Base-by-base conservation (phyloP, 768 basidiomycete species). In the Suillus discolor region DNA sequence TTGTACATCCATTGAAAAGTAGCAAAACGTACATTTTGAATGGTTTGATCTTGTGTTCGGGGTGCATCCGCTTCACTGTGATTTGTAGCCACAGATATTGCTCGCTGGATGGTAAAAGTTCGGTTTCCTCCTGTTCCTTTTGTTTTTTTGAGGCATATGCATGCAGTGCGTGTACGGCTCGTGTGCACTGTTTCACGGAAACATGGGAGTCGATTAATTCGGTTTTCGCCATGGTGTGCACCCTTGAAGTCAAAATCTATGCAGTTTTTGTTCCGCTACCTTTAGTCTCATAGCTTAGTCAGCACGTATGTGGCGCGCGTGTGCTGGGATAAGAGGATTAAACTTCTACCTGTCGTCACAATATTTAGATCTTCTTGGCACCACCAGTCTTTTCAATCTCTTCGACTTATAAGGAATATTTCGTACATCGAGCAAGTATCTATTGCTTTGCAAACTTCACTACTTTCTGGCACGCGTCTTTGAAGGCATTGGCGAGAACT, bases 11-110 rank as follows among this genome's bases (percentile, higher is more conserved):
- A 28, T 34, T 36, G 7, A 44, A 62, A 45, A 31, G 66, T 4
- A 25, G 31, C 31, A 36, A 57, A 42, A 85, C 90, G 71, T 70
- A 97, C 96, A 98, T 92, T 79, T 87, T 88, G 57, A 85, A 79
- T 5, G 96, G 96, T 76, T 93, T 97, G 39, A 95, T 78, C 72
- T 85, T 90, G 73, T 87, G 87, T 66, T 85, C 86, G 41, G 91
- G 83, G 31, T 88, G 85, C 73, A 96, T 91, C 73, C 83, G 85
- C 82, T 97, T 97, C 65, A 95, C 89, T 5, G 93, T 87, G 62
- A 99, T 82, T 69, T 92, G 89, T 23, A 99, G 84, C 93, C 94
- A 98, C 62, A 99, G 83, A 76, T 89, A 81, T 73, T 94, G 93
- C 71, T 96, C 94, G 75, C 88, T 92, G 55, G 85, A 85, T 0